Evolutionary conservation across 306 rosid genomes (phyloP).

Genomic region (Sechiopsis laciniata): DNA sequence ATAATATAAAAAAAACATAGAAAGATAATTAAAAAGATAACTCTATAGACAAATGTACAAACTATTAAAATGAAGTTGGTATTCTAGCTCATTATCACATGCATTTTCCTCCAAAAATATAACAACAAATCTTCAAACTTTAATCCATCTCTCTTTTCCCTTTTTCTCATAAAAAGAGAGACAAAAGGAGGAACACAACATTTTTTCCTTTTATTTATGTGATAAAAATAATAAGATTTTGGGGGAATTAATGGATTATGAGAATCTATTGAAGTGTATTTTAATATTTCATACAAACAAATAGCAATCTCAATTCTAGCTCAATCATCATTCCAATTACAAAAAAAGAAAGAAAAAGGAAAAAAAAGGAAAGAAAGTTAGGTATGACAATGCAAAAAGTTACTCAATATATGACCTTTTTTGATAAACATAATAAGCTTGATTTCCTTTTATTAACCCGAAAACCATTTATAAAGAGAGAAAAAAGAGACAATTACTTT

Average conservation of each 20-base stretch:
- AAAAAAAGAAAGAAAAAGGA: not conserved
- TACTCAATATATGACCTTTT: not conserved
- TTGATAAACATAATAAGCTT: not conserved
- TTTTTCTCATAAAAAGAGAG: not conserved
- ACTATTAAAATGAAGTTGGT: slow-evolving; percentile 3
- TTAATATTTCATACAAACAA: not conserved
- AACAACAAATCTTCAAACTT: not conserved
- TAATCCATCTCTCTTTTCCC: not conserved
- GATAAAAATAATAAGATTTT: not conserved
- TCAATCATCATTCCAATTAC: slow-evolving; percentile 2
- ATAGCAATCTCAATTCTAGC: no score
- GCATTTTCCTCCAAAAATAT: not conserved
- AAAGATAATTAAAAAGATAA: not conserved
- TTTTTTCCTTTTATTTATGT: not conserved
- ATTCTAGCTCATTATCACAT: not conserved
- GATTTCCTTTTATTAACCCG: slow-evolving; percentile 4
- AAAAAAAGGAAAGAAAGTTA: not conserved
- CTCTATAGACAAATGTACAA: not conserved
- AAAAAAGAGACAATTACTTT: not conserved
- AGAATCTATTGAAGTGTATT: not conserved
- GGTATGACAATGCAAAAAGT: slow-evolving; percentile 15
- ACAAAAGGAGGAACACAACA: not conserved
- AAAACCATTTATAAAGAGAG: not conserved
- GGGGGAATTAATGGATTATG: not conserved
- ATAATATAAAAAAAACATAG: no score